Conservation (phyloP, 2,329 filamentous ascomycete species). For the Clarireedia homoeocarpa region DNA sequence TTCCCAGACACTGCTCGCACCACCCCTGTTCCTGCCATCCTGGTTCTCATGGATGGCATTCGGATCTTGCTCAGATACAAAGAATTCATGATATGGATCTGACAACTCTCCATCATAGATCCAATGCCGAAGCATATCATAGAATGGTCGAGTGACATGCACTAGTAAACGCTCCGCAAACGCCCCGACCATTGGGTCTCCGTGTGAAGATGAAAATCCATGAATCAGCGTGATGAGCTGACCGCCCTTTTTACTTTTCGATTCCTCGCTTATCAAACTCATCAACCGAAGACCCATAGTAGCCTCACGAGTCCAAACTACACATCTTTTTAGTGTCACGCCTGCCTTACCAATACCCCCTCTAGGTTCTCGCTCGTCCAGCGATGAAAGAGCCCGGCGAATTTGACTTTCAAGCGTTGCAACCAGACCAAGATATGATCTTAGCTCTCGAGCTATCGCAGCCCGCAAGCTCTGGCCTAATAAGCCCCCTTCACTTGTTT, state of each 20-base stretch:
- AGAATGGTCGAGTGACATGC: conserved; percentile 89
- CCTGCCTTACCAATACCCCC: conserved; percentile 74
- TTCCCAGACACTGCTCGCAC: conserved; percentile 90
- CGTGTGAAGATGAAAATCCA: conserved; percentile 84
- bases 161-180: conserved; percentile 85
- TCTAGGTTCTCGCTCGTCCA: conserved; percentile 61
- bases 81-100: conserved; percentile 95
- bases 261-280: conserved; percentile 90
- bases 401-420: conserved; percentile 92
- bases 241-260: conserved; percentile 75
- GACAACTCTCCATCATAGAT: conserved; percentile 97
- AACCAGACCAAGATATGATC: conserved; percentile 83
- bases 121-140: conserved; percentile 92
- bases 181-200: conserved; percentile 86
- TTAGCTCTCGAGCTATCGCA: conserved; percentile 75
- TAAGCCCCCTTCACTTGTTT: conserved; percentile 73
- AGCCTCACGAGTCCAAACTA: conserved; percentile 95
- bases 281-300: conserved; percentile 92
- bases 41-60: conserved; percentile 35
- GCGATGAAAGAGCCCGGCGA: conserved; percentile 64
- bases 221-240: conserved; percentile 92
- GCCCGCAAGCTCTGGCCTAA: conserved; percentile 86
- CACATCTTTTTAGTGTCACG: conserved; percentile 88
- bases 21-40: conserved; percentile 46
- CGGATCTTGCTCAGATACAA: conserved; percentile 75